These are phyloP conservation scores for Tylopilus orsonianus DNA, from an alignment of 1,284 basidiomycete genomes.

Conservation along the genomic window DNA sequence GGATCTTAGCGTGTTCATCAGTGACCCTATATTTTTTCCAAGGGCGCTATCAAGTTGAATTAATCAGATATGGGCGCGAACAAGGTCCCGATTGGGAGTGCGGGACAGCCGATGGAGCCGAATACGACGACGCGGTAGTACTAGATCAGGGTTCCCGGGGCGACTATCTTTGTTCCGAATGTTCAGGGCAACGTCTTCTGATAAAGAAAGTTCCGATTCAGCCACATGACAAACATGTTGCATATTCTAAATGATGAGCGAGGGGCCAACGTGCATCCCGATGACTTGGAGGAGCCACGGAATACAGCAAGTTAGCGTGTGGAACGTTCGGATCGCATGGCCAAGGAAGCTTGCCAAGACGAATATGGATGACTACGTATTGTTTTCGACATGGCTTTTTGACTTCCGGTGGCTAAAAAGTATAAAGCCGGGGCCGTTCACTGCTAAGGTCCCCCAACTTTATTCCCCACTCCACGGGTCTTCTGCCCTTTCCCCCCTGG, in stretches of 20 bases:
- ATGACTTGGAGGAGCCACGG: slow-evolving; percentile 16
- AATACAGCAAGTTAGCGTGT: slow-evolving; percentile 32
- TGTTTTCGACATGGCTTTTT: slow-evolving; percentile 31
- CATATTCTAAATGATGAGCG: slow-evolving; percentile 20
- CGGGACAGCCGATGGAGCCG: slow-evolving; percentile 24
- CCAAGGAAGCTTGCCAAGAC: slow-evolving; percentile 24
- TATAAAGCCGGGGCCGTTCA: slow-evolving; percentile 28
- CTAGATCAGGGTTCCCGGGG: slow-evolving; percentile 26
- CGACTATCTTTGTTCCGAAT: slow-evolving; percentile 29
- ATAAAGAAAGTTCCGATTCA: slow-evolving; percentile 28
- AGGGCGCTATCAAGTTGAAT: slow-evolving; percentile 7
- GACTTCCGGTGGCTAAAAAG: slow-evolving; percentile 23
- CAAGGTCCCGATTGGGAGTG: slow-evolving; percentile 9
- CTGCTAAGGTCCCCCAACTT: slow-evolving; percentile 15
- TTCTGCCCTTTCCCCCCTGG: background rate
- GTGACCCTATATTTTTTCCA: background rate
- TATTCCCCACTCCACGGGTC: slow-evolving; percentile 7
- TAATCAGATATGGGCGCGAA: slow-evolving; percentile 10
- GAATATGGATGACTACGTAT: slow-evolving; percentile 31
- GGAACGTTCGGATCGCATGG: slow-evolving; percentile 27
- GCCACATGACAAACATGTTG: slow-evolving; percentile 35
- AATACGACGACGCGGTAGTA: slow-evolving; percentile 17
- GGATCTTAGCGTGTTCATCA: slow-evolving; percentile 11
- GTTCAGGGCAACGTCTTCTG: slow-evolving; percentile 29
- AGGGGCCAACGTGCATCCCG: slow-evolving; percentile 23